Base-by-base conservation (phyloP, 176 grass and related monocot species). In the Oryza australiensis region DNA sequence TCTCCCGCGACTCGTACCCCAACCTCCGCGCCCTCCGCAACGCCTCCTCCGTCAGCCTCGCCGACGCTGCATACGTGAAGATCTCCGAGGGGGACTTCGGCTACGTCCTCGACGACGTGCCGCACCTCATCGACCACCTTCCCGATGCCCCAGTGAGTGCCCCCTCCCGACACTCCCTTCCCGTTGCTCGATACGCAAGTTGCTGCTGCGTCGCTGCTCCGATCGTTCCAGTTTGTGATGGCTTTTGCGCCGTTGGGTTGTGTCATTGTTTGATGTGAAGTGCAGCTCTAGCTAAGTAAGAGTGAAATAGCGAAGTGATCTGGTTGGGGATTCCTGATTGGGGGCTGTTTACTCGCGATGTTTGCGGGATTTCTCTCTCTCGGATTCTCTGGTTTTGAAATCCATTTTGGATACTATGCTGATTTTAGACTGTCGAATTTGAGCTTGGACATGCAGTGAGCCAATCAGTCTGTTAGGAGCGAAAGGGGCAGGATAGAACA, bases 51-150 rank as follows among this genome's bases (percentile, higher is more conserved):
- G 72, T 64, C 86, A 87, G 78, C 81, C 78, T 87, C 75, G 34
- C 83, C 80, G 89, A 89, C 57, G 86, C 86, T 70, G 76, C 65
- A 0, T 80, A 73, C 68, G 84, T 80, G 49, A 99, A 99, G 80
- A 99, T 86, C 83, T 79, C 92, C 34, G 80, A 92, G 38, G 96
- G 87, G 28, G 87, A 92, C 24, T 85, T 63, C 83, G 96, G 96
- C 0, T 99, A 95, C 89, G 80, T 95, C 81, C 89, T 99, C 71
- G 93, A 99, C 74, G 96, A 99, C 74, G 93, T 99, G 14, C 91
- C 93, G 7, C 93, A 99, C 84, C 66, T 99, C 87, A 85, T 66
- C 34, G 96, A 99, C 86, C 93, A 99, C 86, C 73, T 99, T 32
- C 93, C 87, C 76, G 83, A 92, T 68, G 12, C 85, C n/a, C 87